A percentile compares a stretch with the other conserved stretches of the same genome.
These are phyloP conservation scores for Penicillium hesseltinei DNA, from an alignment of 2,329 filamentous ascomycete species.

Conservation along the genomic window DNA sequence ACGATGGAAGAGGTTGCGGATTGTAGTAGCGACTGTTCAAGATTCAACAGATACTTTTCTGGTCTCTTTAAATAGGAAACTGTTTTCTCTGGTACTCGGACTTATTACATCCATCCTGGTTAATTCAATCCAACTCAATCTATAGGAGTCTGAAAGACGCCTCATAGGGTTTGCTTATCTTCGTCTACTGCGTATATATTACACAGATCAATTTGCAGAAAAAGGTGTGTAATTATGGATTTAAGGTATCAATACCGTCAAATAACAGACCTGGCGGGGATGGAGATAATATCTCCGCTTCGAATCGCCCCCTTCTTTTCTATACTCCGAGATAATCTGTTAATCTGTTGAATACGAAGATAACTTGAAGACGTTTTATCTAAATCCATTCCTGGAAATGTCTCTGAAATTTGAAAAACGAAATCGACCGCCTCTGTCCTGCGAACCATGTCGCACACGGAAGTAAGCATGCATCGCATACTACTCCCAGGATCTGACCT, in stretches of 20 bases:
- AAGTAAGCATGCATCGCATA: conserved; percentile 4
- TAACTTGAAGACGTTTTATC: not conserved
- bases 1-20: not conserved
- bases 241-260: not conserved
- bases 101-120: not conserved
- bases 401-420: conserved; percentile 11
- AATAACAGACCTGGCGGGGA: not conserved
- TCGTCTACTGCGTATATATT: not conserved
- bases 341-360: not conserved
- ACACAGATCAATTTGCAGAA: not conserved
- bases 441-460: conserved; percentile 12
- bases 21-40: not conserved
- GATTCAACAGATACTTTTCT: not conserved
- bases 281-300: conserved; percentile 10
- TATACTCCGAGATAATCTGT: not conserved
- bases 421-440: conserved; percentile 11
- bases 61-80: not conserved
- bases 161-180: not conserved
- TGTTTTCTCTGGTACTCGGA: not conserved
- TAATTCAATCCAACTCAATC: not conserved
- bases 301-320: not conserved
- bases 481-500: not conserved
- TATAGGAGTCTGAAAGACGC: not conserved
- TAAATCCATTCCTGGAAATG: not conserved
- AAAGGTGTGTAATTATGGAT: not conserved